Conservation (phyloP, 2,329 filamentous ascomycete species). For the Phyllosticta citrichinensis region DNA sequence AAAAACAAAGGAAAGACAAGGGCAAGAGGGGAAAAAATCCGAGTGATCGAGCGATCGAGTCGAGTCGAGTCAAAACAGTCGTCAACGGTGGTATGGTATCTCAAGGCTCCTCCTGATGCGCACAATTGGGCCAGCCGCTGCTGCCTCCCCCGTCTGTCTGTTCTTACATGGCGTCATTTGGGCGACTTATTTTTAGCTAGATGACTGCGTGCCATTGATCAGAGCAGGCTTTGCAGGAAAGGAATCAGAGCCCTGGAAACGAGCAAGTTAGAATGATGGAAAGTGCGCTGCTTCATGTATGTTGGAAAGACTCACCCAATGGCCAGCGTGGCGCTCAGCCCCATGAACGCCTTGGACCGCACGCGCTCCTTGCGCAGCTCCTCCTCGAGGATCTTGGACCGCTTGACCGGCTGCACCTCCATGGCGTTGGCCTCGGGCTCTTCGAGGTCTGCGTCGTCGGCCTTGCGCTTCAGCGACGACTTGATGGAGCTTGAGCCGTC, state of each 20-base stretch:
- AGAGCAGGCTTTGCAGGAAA: slow-evolving; percentile 7
- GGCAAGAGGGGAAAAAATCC: no score
- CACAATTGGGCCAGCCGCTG: no score
- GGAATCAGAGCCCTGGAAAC: slow-evolving; percentile 5
- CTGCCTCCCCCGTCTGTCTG: no score
- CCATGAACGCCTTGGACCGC: slow-evolving; percentile 73
- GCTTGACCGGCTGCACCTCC: slow-evolving; percentile 54
- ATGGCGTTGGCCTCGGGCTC: slow-evolving; percentile 32
- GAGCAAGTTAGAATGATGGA: neutral
- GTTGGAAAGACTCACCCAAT: slow-evolving; percentile 62
- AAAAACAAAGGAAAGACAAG: no score
- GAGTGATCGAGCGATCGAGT: no score
- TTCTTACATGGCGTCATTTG: no score
- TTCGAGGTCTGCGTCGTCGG: slow-evolving; percentile 45
- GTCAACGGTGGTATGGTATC: no score
- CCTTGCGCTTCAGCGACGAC: slow-evolving; percentile 27
- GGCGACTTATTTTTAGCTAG: no score
- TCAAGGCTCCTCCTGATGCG: no score
- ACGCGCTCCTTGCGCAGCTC: slow-evolving; percentile 79
- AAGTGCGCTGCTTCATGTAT: neutral
- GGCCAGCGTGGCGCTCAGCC: slow-evolving; percentile 76
- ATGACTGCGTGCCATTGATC: no score
- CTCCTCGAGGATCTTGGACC: slow-evolving; percentile 59
- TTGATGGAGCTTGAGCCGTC: slow-evolving; percentile 22
- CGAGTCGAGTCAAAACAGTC: no score